These are phyloP conservation scores for Ustilaginoidea virens DNA, from an alignment of 2,329 filamentous ascomycete genomes.

Conservation along the genomic window DNA sequence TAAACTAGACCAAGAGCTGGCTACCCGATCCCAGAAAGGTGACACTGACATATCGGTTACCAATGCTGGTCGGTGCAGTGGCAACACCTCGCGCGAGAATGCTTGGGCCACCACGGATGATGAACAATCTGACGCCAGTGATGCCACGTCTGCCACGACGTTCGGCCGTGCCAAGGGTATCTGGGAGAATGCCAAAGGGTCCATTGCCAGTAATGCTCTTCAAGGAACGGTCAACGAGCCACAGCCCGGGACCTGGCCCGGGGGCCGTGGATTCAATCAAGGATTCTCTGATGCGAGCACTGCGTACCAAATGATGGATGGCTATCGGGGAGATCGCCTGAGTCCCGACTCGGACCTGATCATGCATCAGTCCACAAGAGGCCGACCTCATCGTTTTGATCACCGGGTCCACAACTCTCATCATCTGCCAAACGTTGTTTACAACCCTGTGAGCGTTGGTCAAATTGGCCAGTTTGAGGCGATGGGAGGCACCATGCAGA, in stretches of 20 bases:
- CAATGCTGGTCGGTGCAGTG: constrained; percentile 9
- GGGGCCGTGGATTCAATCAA: constrained; percentile 22
- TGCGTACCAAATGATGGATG: constrained; percentile 21
- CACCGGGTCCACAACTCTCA: constrained; percentile 23
- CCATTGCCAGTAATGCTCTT: constrained; percentile 17
- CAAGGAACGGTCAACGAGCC: constrained; percentile 23
- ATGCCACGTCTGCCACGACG: constrained; percentile 32
- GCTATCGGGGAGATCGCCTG: constrained; percentile 29
- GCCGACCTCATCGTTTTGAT: constrained; percentile 33
- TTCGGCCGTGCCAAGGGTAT: constrained; percentile 40
- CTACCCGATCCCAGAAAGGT: constrained; percentile 40
- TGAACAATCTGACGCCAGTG: constrained; percentile 39
- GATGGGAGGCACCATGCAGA: constrained; percentile 19
- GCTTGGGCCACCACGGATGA: constrained; percentile 41
- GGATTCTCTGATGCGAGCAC: constrained; percentile 24
- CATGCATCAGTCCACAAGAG: constrained; percentile 24
- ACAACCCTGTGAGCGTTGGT: constrained; percentile 15
- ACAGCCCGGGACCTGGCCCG: constrained; percentile 27
- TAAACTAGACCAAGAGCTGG: constrained; percentile 56
- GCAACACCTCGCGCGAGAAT: constrained; percentile 20
- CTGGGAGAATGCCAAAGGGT: constrained; percentile 35
- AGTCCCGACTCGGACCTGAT: constrained; percentile 33
- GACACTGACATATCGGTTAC: constrained; percentile 20
- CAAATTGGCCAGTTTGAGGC: constrained; percentile 19
- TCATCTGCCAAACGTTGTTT: constrained; percentile 16